Base-by-base conservation (phyloP, 1,284 basidiomycete species). In the Exobasidium cylindrosporum region DNA sequence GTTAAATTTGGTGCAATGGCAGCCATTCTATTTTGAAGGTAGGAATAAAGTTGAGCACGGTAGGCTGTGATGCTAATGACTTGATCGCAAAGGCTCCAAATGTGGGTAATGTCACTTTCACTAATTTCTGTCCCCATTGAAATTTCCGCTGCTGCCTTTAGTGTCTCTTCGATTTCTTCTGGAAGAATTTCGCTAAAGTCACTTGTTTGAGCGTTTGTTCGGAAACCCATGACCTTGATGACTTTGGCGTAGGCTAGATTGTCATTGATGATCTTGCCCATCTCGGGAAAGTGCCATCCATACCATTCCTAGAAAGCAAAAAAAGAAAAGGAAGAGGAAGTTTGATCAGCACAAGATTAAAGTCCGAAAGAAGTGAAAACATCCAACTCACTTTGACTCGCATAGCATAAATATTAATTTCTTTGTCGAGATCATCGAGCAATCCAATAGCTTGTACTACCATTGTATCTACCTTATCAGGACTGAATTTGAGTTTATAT, bases 391-490 rank as follows among this genome's bases (percentile, higher is more conserved):
- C 35, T 86, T 97, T 97, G 61, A 96, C 92, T 78, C 95, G 87
- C 95, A 98, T 98, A 23, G 93, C 88, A 80, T 97, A 98, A 64
- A 97, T 97, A 84, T 98, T 98, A 81, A 97, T 92, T 83, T 98
- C 95, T 83, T 98, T 98, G 87, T 98, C 95, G 43, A 98, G 85
- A 80, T 98, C 95, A 78, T 98, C 95, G 61, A 98, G 86, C 26
- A 98, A 84, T n/a, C 93, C 95, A 78, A 98, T 97, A 14, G 95
- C 95, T 82, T 98, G 96, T 32, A 98, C 90, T 65, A 98, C 90
- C 96, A 98, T 98, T 24, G 93, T 97, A 81, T 98, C 95, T 54
- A 98, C 94, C 83, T 97, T 97, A 84, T 98, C 95, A 4, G 95
- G 94, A 21, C 93, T 97, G 83, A 98, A 98, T 83, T 98, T 97